Evolutionary conservation across 495 filamentous ascomycete species (phyloP).

Genomic region (Xylaria acuta): DNA sequence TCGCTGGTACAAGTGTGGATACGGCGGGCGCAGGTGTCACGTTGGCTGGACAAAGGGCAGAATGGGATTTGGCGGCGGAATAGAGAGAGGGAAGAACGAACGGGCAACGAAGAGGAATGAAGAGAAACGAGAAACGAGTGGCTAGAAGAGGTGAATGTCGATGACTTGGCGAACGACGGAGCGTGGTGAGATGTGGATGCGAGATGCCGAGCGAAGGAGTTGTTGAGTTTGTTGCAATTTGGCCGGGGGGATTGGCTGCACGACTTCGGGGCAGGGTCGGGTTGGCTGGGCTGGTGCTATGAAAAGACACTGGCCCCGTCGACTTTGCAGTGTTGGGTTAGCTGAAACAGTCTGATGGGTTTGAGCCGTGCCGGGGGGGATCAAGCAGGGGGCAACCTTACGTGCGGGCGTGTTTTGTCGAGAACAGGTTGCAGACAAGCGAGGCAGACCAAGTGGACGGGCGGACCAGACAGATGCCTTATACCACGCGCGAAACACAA

Average conservation of each 20-base stretch:
- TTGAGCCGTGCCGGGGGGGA: slow-evolving; percentile 37
- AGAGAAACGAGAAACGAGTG: slow-evolving; percentile 17
- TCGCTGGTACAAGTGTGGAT: slow-evolving; percentile 6
- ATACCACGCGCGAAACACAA: not conserved
- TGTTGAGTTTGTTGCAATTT: slow-evolving; percentile 8
- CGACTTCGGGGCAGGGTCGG: not conserved
- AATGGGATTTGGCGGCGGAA: not conserved
- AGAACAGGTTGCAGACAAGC: not conserved
- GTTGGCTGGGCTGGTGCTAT: slow-evolving; percentile 20
- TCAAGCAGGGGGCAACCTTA: not conserved
- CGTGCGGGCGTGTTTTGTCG: not conserved
- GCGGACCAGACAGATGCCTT: not conserved
- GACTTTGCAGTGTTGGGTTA: slow-evolving; percentile 41
- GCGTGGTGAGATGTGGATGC: slow-evolving; percentile 23
- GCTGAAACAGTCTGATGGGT: slow-evolving; percentile 55
- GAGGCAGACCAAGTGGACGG: not conserved
- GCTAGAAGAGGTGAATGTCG: not conserved
- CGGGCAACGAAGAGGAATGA: slow-evolving; percentile 2
- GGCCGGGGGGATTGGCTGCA: slow-evolving; percentile 15
- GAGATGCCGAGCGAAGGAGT: slow-evolving; percentile 22
- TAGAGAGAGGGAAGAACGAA: not conserved
- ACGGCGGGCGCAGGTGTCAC: not conserved
- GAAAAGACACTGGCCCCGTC: slow-evolving; percentile 25
- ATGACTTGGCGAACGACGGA: slow-evolving; percentile 22
- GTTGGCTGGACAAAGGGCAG: slow-evolving; percentile 5